Evolutionary conservation across 2,329 filamentous ascomycete genomes (phyloP).

Genomic region (Sarocladium brachiariae): DNA sequence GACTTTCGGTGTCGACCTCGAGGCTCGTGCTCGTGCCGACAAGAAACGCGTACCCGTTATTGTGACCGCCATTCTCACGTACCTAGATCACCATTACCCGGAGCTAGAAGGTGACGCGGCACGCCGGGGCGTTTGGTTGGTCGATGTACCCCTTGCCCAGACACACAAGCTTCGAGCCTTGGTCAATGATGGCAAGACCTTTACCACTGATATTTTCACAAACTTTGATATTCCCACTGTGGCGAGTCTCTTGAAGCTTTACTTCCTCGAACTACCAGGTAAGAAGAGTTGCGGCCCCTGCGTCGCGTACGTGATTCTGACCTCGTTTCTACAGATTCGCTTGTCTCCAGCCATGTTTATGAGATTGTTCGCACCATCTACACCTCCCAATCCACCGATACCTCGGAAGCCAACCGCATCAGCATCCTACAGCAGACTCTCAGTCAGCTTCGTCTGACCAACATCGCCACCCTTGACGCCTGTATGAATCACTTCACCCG

Average conservation of each 20-base stretch:
- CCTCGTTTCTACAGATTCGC: conserved; percentile 61
- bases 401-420: conserved; percentile 70
- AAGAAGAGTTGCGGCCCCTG: conserved; percentile 38
- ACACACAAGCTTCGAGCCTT: conserved; percentile 77
- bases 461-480: conserved; percentile 97
- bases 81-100: conserved; percentile 92
- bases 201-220: conserved; percentile 68
- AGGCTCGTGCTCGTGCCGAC: conserved; percentile 85
- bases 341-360: conserved; percentile 96
- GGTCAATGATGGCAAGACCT: conserved; percentile 80
- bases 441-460: conserved; percentile 87
- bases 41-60: conserved; percentile 91
- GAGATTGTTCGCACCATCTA: conserved; percentile 99
- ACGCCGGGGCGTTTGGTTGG: conserved; percentile 85
- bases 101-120: conserved; percentile 96
- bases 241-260: conserved; percentile 86
- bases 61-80: conserved; percentile 88
- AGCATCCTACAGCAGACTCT: conserved; percentile 93
- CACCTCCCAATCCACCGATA: conserved; percentile 69
- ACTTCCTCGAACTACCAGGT: conserved; percentile 91
- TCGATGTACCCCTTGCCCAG: conserved; percentile 78
- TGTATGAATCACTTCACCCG: conserved; percentile 98
- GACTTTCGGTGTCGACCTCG: conserved; percentile 96
- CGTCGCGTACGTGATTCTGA: background rate
- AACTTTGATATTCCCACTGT: conserved; percentile 93